These are phyloP conservation scores for Solanum clarkiae DNA, from an alignment of 257 asterid species.

Conservation along the genomic window DNA sequence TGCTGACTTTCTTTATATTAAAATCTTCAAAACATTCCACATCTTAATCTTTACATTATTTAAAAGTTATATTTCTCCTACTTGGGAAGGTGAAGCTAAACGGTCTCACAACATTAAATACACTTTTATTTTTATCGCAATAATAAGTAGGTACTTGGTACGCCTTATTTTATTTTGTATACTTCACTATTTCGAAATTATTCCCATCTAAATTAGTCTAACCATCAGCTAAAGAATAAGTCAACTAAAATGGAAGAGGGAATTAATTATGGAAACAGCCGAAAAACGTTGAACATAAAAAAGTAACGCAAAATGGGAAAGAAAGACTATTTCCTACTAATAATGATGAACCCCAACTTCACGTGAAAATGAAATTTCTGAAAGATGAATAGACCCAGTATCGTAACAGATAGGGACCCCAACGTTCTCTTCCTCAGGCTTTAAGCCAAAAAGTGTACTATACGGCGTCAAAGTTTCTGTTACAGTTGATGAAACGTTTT, in stretches of 20 bases:
- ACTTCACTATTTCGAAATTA: no score
- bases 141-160: background rate
- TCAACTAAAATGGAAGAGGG: background rate
- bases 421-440: background rate
- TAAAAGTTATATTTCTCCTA: no score
- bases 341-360: background rate
- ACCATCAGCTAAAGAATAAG: background rate
- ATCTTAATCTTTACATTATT: no score
- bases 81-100: background rate
- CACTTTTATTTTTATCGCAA: background rate
- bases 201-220: background rate
- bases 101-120: background rate
- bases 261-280: background rate
- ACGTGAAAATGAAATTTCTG: background rate
- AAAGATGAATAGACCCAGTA: background rate
- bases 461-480: background rate
- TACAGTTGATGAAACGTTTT: background rate
- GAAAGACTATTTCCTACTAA: background rate
- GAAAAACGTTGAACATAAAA: background rate
- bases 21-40: background rate
- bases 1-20: background rate
- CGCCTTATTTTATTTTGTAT: background rate
- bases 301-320: background rate
- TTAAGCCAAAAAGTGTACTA: background rate
- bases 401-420: background rate